phyloP scores from a whole-genome alignment of 139 green algal species.

The Chlamydomonas sphaeroides region DNA sequence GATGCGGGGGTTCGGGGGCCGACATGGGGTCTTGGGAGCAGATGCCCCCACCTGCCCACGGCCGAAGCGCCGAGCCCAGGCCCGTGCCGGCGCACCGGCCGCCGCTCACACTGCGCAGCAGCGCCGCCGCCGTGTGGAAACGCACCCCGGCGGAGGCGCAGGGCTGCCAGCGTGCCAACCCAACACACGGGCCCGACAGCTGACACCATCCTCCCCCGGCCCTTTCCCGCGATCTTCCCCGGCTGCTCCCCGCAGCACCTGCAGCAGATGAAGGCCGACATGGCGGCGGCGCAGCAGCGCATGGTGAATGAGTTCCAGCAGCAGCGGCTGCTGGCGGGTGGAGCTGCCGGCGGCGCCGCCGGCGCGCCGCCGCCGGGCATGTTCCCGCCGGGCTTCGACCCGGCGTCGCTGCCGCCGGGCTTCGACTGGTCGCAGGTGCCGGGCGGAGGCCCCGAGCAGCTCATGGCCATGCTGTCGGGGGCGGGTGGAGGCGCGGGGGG shows the following conservation, averaged over 20 bases:
- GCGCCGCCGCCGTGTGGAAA: too few relatives aligned
- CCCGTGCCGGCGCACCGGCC: too few relatives aligned
- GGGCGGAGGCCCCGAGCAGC: neutral
- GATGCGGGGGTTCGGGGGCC: too few relatives aligned
- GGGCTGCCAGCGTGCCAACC: too few relatives aligned
- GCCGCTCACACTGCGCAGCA: too few relatives aligned
- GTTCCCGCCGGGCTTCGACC: constrained; percentile 21
- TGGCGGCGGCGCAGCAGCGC: constrained; percentile 41
- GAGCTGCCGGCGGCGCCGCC: neutral
- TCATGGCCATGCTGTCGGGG: too few relatives aligned
- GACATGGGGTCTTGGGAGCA: too few relatives aligned
- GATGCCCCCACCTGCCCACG: too few relatives aligned
- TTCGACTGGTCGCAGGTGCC: constrained; percentile 25
- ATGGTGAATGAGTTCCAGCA: constrained; percentile 37
- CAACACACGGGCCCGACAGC: too few relatives aligned
- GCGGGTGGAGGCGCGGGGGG: too few relatives aligned
- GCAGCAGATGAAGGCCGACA: constrained; percentile 51
- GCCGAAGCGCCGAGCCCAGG: too few relatives aligned
- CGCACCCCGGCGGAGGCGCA: too few relatives aligned
- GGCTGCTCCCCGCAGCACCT: constrained; percentile 15
- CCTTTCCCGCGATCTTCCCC: neutral
- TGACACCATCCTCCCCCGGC: neutral
- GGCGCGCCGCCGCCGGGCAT: neutral
- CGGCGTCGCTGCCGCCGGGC: neutral
- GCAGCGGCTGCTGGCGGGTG: constrained; percentile 12